phyloP scores from a whole-genome alignment of 2,329 filamentous ascomycete species.

The Botrytis tulipae region DNA sequence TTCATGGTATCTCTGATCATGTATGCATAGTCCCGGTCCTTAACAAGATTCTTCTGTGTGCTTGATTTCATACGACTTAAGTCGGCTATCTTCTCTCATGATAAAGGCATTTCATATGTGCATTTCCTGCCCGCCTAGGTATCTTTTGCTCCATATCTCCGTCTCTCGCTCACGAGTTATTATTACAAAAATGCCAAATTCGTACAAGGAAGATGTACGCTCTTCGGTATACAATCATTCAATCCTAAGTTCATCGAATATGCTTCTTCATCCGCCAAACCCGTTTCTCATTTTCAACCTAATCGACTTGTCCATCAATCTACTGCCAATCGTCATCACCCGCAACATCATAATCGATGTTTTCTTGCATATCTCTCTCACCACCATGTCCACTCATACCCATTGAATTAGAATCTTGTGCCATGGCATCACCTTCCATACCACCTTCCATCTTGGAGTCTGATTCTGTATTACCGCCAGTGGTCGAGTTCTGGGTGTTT shows the following conservation, averaged over 20 bases:
- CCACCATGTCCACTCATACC: slow-evolving; percentile 21
- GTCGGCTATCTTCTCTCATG: background rate
- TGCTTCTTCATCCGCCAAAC: background rate
- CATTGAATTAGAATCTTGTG: slow-evolving; percentile 24
- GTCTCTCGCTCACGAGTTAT: background rate
- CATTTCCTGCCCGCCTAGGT: background rate
- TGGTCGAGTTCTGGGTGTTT: slow-evolving; percentile 15
- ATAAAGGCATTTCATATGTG: background rate
- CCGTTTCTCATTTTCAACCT: background rate
- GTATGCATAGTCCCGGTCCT: background rate
- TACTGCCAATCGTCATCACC: slow-evolving; percentile 42
- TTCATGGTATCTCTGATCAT: background rate
- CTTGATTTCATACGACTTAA: background rate
- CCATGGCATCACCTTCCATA: slow-evolving; percentile 39
- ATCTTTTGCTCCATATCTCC: background rate
- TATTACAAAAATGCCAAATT: slow-evolving; percentile 14
- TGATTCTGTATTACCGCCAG: slow-evolving; percentile 9
- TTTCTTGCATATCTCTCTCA: slow-evolving; percentile 27
- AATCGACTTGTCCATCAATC: background rate
- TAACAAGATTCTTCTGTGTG: background rate
- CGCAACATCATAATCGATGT: slow-evolving; percentile 44
- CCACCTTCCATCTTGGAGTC: slow-evolving; percentile 26
- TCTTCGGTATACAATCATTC: background rate
- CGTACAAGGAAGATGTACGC: background rate
- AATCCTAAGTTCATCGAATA: background rate